phyloP scores from a whole-genome alignment of 2,329 filamentous ascomycete genomes.

The Coniochaeta hoffmannii region DNA sequence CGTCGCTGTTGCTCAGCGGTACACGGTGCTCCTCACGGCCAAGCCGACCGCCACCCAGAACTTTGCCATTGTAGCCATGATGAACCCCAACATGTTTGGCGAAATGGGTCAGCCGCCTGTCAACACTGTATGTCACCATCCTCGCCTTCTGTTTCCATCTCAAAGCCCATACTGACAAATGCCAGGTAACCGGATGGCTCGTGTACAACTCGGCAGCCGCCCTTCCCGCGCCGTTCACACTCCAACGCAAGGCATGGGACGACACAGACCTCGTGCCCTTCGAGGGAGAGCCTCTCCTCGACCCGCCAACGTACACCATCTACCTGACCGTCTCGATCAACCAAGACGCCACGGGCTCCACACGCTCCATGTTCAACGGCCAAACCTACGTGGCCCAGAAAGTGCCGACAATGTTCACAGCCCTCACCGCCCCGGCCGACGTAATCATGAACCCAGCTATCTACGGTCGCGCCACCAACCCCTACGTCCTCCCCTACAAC shows the following conservation, averaged over 20 bases:
- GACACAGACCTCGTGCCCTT: not conserved
- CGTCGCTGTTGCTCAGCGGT: conserved; percentile 58
- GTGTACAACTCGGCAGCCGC: conserved; percentile 41
- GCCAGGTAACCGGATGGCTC: conserved; percentile 56
- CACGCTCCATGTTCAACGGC: conserved; percentile 60
- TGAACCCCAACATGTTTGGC: conserved; percentile 66
- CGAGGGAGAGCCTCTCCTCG: not conserved
- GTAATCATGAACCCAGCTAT: conserved; percentile 48
- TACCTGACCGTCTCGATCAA: not conserved
- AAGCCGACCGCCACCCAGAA: conserved; percentile 54
- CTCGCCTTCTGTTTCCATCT: not conserved
- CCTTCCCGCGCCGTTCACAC: conserved; percentile 39
- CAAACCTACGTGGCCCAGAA: conserved; percentile 67
- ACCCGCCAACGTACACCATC: not conserved
- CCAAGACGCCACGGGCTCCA: conserved; percentile 7
- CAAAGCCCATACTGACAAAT: conserved; percentile 28
- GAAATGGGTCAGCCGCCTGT: not conserved
- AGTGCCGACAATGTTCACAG: conserved; percentile 73
- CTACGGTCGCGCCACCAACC: conserved; percentile 58
- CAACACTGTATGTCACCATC: not conserved
- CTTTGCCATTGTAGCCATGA: conserved; percentile 58
- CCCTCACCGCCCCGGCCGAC: conserved; percentile 50
- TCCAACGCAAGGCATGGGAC: conserved; percentile 49
- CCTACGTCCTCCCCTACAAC: conserved; percentile 58
- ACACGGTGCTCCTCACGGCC: conserved; percentile 54